Base-by-base conservation (phyloP, 257 asterid species). In the Voacanga thouarsii region DNA sequence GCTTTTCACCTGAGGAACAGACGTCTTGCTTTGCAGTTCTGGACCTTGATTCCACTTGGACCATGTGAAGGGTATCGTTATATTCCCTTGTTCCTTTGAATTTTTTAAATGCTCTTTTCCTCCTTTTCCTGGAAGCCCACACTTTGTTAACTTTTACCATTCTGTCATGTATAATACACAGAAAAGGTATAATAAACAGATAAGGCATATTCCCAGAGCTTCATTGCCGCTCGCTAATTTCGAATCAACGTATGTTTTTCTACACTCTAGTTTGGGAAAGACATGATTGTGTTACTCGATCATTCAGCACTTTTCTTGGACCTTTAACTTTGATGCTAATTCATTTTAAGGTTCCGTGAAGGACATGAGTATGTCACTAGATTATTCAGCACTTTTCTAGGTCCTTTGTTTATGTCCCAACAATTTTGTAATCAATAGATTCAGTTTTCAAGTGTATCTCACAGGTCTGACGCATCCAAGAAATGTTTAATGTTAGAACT, bases 41-140 rank as follows among this genome's bases (percentile, higher is more conserved):
- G 75, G 72, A 75, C 47, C 8, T 79, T 55, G 66, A 61, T 63
- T 60, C 67, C 64, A 23, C 6, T 53, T 37, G 56, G 57, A 41
- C 55, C 16, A 1, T 66, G 44, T 41, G 19, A 23, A 65, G 39
- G 56, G 67, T 8, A 7, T 4, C 21, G 19, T 2, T 24, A 53
- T 66, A 39, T 67, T 56, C 69, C 59, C 7, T 50, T 63, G 33
- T 26, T 45, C 72, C 26, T 12, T 63, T 4, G 47, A 10, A 21
- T 72, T 19, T 44, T 59, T n/a, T 19, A 14, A 39, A 19, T 15
- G 33, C 60, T 28, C 19, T 43, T 44, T 74, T 59, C 41, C 26
- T 43, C 28, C 43, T 14, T 74, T 75, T 43, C 43, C 53, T 28
- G 9, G 28, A 63, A 26, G 49, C 21, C 6, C 66, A 3, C 16